phyloP scores from a whole-genome alignment of 176 grass and related monocot species.

The Oryza coarctata region DNA sequence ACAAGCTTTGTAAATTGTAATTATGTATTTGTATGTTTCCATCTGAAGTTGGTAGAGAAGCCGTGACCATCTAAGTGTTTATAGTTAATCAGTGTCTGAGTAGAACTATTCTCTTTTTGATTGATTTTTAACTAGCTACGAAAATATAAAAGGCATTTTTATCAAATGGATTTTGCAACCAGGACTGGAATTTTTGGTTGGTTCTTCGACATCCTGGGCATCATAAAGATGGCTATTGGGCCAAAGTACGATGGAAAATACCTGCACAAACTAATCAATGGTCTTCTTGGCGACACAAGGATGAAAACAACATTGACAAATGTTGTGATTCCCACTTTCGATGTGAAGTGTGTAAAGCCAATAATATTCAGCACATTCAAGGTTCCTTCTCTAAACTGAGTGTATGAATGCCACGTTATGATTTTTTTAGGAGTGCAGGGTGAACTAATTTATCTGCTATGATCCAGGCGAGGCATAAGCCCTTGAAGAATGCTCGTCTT shows the following conservation, averaged over 20 bases:
- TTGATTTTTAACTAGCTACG: not conserved
- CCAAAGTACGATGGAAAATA: slow-evolving; percentile 57
- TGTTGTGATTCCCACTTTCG: slow-evolving; percentile 56
- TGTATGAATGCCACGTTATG: not conserved
- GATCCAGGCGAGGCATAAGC: slow-evolving; percentile 23
- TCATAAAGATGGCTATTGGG: slow-evolving; percentile 14
- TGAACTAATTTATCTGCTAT: not conserved
- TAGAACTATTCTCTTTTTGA: not conserved
- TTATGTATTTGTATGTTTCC: not conserved
- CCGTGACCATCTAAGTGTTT: not conserved
- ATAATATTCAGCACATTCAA: slow-evolving; percentile 55
- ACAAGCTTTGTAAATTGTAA: not conserved
- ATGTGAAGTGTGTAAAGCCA: slow-evolving; percentile 45
- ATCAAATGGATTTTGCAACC: not conserved
- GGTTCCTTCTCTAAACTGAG: slow-evolving; percentile 13
- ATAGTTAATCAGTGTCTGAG: not conserved
- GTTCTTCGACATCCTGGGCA: slow-evolving; percentile 19
- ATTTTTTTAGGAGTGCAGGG: not conserved
- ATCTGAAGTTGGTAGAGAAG: not conserved
- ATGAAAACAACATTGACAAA: slow-evolving; percentile 48
- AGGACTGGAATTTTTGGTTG: slow-evolving; percentile 31
- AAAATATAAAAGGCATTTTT: not conserved
- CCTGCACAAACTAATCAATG: slow-evolving; percentile 38
- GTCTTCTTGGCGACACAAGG: slow-evolving; percentile 21
- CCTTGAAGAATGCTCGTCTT: slow-evolving; percentile 47